Percentiles rank a stretch among this genome's conserved stretches.
Conservation (phyloP, 495 filamentous ascomycete species). For the Acidomyces sp. region DNA sequence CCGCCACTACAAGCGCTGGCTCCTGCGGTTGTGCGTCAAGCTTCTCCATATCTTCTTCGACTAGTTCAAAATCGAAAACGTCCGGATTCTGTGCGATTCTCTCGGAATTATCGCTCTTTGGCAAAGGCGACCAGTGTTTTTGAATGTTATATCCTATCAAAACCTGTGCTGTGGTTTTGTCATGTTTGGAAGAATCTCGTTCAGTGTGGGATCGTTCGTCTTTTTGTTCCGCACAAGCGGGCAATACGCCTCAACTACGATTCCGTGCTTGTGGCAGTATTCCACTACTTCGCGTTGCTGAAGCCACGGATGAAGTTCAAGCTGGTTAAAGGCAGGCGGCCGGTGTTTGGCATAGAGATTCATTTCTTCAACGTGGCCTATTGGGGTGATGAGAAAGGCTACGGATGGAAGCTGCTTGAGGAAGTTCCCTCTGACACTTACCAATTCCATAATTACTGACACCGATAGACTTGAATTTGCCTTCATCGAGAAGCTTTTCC, state of each 20-base stretch:
- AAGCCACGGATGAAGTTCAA: slow-evolving; percentile 58
- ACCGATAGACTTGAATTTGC: slow-evolving; percentile 48
- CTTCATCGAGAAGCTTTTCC: slow-evolving; percentile 45
- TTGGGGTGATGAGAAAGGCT: too few species aligned
- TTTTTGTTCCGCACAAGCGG: slow-evolving; percentile 52
- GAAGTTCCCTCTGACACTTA: too few species aligned
- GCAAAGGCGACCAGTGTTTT: slow-evolving; percentile 37
- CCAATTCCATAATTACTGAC: slow-evolving; percentile 58
- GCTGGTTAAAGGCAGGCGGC: slow-evolving; percentile 59
- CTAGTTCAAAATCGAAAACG: slow-evolving; percentile 36
- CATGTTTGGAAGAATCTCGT: slow-evolving; percentile 39
- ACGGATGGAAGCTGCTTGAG: too few species aligned
- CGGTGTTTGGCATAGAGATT: slow-evolving; percentile 46
- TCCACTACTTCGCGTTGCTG: slow-evolving; percentile 48
- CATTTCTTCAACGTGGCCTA: slow-evolving; percentile 50
- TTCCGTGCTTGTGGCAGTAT: slow-evolving; percentile 49
- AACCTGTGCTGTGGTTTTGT: slow-evolving; percentile 30
- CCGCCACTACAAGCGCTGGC: slow-evolving; percentile 26
- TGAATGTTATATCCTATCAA: slow-evolving; percentile 36
- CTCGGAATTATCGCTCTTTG: slow-evolving; percentile 37
- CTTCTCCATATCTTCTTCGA: slow-evolving; percentile 32
- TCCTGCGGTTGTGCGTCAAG: slow-evolving; percentile 31
- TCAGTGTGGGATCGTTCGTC: slow-evolving; percentile 41
- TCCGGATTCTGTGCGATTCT: slow-evolving; percentile 37
- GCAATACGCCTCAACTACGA: slow-evolving; percentile 53